phyloP scores from a whole-genome alignment of 495 filamentous ascomycete species.

The Podospora anserina region DNA sequence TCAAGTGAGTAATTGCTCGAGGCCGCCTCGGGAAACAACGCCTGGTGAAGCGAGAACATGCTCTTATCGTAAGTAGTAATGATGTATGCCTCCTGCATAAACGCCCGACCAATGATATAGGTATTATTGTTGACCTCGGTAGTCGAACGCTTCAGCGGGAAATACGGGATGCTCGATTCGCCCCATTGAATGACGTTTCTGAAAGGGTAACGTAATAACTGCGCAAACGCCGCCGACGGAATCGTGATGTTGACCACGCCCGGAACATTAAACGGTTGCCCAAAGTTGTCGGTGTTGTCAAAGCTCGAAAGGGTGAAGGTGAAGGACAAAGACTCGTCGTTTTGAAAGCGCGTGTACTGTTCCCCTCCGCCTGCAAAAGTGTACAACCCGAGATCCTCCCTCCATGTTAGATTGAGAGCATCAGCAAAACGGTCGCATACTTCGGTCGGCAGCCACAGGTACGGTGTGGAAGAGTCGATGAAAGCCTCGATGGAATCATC shows the following conservation, averaged over 20 bases:
- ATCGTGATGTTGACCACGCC: conserved; percentile 59
- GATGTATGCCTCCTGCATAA: conserved; percentile 69
- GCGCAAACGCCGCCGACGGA: conserved; percentile 62
- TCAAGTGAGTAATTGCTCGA: conserved; percentile 46
- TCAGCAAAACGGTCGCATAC: conserved; percentile 62
- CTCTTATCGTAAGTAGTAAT: conserved; percentile 63
- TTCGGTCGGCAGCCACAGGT: conserved; percentile 60
- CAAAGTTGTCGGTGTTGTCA: conserved; percentile 45
- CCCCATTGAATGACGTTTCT: conserved; percentile 46
- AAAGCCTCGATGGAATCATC: conserved; percentile 49
- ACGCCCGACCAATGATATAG: conserved; percentile 63
- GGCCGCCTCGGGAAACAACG: conserved; percentile 48
- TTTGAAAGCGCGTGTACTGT: conserved; percentile 32
- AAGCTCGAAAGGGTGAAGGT: conserved; percentile 56
- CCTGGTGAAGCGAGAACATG: conserved; percentile 59
- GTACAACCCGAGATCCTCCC: conserved; percentile 46
- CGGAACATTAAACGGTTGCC: conserved; percentile 38
- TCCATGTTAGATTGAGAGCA: conserved; percentile 57
- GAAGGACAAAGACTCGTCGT: conserved; percentile 51
- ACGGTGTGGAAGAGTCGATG: conserved; percentile 67
- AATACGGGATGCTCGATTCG: conserved; percentile 52
- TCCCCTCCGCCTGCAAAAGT: conserved; percentile 35
- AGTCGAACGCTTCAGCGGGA: conserved; percentile 52
- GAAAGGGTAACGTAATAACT: conserved; percentile 57
- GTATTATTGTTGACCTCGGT: conserved; percentile 48